Evolutionary conservation across 1,284 basidiomycete species (phyloP).

Genomic region (Ceratobasidium sp.): DNA sequence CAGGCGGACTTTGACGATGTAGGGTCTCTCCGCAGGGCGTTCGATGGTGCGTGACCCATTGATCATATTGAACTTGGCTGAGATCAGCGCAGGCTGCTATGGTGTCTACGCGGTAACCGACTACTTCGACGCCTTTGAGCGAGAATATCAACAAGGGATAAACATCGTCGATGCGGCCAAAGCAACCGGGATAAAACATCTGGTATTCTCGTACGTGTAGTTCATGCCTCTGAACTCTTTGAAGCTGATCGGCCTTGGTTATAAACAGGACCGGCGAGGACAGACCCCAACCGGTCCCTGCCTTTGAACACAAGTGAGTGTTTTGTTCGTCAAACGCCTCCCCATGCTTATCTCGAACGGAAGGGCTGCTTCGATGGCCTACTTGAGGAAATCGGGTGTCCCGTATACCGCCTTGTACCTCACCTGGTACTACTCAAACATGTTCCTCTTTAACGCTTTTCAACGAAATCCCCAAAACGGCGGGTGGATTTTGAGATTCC

Average conservation of each 20-base stretch:
- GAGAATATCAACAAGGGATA: conserved; percentile 56
- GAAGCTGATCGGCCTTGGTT: neutral
- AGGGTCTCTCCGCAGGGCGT: conserved; percentile 27
- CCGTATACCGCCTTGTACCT: conserved; percentile 19
- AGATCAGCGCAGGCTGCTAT: conserved; percentile 49
- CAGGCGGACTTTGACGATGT: conserved; percentile 45
- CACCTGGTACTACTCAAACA: conserved; percentile 27
- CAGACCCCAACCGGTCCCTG: neutral
- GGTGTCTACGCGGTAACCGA: conserved; percentile 58
- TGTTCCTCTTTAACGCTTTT: conserved; percentile 22
- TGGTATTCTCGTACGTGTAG: conserved; percentile 51
- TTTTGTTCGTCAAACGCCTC: neutral
- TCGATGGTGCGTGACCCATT: conserved; percentile 51
- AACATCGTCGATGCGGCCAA: conserved; percentile 58
- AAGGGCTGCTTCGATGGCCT: conserved; percentile 17
- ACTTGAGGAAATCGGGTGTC: conserved; percentile 19
- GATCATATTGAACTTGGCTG: neutral
- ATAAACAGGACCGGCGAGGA: neutral
- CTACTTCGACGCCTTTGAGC: conserved; percentile 50
- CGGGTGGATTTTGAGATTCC: conserved; percentile 26
- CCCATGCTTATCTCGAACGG: neutral
- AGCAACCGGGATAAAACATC: conserved; percentile 53
- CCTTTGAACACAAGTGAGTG: conserved; percentile 30
- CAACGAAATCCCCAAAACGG: conserved; percentile 23
- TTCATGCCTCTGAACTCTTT: neutral